Conservation (phyloP, 495 filamentous ascomycete species). For the Talaromyces ruber region DNA sequence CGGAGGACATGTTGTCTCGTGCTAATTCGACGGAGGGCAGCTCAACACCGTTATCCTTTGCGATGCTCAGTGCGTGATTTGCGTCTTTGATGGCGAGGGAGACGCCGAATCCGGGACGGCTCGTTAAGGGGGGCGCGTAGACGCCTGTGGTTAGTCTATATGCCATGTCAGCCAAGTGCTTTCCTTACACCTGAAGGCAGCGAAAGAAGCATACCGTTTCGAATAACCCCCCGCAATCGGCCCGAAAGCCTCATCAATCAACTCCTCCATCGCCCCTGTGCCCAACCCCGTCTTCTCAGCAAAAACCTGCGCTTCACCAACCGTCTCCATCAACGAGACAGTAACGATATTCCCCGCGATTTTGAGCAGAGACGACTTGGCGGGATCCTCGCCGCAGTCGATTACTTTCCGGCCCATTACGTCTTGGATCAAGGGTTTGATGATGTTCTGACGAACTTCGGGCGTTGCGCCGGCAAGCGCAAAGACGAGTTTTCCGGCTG, state of each 20-base stretch:
- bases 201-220: conserved; percentile 23
- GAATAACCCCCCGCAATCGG: conserved; percentile 40
- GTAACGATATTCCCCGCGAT: conserved; percentile 43
- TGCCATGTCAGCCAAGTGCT: neutral
- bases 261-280: conserved; percentile 36
- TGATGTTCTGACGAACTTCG: conserved; percentile 20
- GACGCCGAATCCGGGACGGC: conserved; percentile 36
- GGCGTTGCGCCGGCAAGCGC: conserved; percentile 29
- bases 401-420: conserved; percentile 38
- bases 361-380: conserved; percentile 35
- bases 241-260: conserved; percentile 45
- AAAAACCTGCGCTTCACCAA: conserved; percentile 46
- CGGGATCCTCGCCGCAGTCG: conserved; percentile 40
- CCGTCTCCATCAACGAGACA: conserved; percentile 40
- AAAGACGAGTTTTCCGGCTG: conserved; percentile 37
- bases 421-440: conserved; percentile 37
- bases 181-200: neutral
- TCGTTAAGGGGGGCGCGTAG: conserved; percentile 33
- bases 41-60: conserved; percentile 23
- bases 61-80: conserved; percentile 29
- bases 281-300: conserved; percentile 46
- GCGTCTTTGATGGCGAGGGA: conserved; percentile 40
- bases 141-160: conserved; percentile 34
- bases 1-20: conserved; percentile 31
- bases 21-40: conserved; percentile 31